These are phyloP conservation scores for Scenedesmus sp. DNA, from an alignment of 163 green algal genomes.

Conservation along the genomic window DNA sequence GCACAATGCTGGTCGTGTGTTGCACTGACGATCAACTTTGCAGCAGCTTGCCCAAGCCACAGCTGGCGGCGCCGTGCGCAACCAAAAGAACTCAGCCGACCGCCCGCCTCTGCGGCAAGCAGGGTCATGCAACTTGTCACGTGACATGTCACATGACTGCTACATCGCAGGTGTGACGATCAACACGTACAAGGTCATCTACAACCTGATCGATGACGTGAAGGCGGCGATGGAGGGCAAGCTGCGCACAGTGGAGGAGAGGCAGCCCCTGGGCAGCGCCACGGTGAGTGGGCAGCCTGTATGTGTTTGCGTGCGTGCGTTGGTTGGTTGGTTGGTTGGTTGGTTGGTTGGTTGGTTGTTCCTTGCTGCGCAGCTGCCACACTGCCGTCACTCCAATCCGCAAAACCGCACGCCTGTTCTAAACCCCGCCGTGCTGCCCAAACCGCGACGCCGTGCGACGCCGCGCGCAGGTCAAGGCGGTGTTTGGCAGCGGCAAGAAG, in stretches of 20 bases:
- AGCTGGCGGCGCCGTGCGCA: too few species aligned
- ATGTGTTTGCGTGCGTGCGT: too few species aligned
- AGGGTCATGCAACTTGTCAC: conserved; percentile 67
- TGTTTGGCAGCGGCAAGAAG: conserved; percentile 92
- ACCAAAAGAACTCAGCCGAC: too few species aligned
- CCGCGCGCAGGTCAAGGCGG: conserved; percentile 81
- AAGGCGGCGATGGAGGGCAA: conserved; percentile 95
- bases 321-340: too few species aligned
- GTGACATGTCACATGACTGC: conserved; percentile 16
- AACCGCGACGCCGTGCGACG: not conserved
- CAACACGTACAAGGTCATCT: conserved; percentile 94
- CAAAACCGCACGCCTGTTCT: too few species aligned
- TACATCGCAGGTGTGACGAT: conserved; percentile 69
- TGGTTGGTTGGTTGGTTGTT: too few species aligned
- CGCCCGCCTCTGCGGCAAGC: conserved; percentile 88
- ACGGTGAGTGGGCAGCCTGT: conserved; percentile 45
- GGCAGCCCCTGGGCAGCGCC: conserved; percentile 60
- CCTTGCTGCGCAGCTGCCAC: too few species aligned
- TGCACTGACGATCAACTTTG: too few species aligned
- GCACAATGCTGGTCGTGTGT: too few species aligned
- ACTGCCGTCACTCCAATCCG: too few species aligned
- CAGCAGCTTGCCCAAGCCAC: too few species aligned
- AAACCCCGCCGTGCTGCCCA: too few species aligned
- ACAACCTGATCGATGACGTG: conserved; percentile 97
- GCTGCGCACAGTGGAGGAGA: conserved; percentile 86